Conservation (phyloP, 441 rosid genomes). For the Corymbia citriodora region DNA sequence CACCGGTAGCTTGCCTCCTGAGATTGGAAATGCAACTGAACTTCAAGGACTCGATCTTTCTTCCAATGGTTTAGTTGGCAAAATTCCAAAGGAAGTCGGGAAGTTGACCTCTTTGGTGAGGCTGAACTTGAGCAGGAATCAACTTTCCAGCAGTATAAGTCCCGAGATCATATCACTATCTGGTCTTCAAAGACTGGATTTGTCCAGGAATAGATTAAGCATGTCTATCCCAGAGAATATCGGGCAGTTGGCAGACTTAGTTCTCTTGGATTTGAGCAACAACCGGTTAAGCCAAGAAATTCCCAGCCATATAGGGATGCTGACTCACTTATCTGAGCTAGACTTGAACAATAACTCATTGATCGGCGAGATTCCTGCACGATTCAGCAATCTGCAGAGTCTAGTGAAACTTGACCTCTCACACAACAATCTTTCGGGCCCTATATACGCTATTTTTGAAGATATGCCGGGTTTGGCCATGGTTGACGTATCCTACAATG, state of each 20-base stretch:
- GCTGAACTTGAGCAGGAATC: not conserved
- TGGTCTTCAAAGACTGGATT: not conserved
- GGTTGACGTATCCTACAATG: not conserved
- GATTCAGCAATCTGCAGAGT: not conserved
- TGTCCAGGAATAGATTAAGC: not conserved
- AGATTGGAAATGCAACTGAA: not conserved
- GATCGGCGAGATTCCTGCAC: not conserved
- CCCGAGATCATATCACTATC: not conserved
- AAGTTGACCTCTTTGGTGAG: not conserved
- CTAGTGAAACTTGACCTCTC: not conserved
- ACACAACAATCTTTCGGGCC: not conserved
- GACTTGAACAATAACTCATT: not conserved
- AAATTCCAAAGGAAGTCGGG: not conserved
- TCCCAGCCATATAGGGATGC: not conserved
- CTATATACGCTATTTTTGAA: not conserved
- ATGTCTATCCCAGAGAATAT: accelerated
- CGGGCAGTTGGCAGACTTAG: not conserved
- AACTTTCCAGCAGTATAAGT: not conserved
- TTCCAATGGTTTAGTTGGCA: not conserved
- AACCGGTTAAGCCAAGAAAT: not conserved
- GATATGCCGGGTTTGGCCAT: not conserved
- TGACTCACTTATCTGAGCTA: not conserved
- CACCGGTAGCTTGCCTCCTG: not conserved
- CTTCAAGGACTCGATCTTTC: not conserved
- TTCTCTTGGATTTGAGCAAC: not conserved